Conservation (phyloP, 345 rosid species). For the Populus ilicifolia region DNA sequence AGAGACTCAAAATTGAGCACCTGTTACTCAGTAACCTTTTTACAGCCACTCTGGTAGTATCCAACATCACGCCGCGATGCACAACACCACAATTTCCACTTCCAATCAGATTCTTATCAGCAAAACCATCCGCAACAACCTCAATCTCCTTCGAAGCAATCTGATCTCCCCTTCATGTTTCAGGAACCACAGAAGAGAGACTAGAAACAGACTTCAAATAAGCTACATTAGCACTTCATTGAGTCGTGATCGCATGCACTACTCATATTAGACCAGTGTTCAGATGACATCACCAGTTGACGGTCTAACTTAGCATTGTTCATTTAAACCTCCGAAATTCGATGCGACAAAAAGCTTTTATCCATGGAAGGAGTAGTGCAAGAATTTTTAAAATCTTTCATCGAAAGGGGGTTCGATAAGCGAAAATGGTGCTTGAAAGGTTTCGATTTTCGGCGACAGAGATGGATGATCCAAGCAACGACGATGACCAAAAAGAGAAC, state of each 20-base stretch:
- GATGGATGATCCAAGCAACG: slow-evolving; percentile 31
- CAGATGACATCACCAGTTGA: slow-evolving; percentile 16
- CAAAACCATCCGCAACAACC: slow-evolving; percentile 46
- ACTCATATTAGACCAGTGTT: slow-evolving; percentile 18
- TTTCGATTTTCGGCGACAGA: slow-evolving; percentile 26
- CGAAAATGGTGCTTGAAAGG: slow-evolving; percentile 25
- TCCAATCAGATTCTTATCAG: slow-evolving; percentile 48
- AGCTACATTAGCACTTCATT: neutral
- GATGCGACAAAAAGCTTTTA: slow-evolving; percentile 31
- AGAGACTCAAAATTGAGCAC: slow-evolving; percentile 18
- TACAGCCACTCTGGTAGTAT: slow-evolving; percentile 47
- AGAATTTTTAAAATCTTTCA: slow-evolving; percentile 3
- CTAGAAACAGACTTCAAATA: slow-evolving; percentile 19
- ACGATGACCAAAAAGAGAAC: slow-evolving; percentile 16
- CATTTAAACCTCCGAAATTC: slow-evolving; percentile 32
- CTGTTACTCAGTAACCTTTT: slow-evolving; percentile 45
- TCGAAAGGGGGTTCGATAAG: slow-evolving; percentile 28
- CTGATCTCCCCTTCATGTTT: slow-evolving; percentile 23
- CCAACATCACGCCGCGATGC: slow-evolving; percentile 48
- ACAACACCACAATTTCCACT: slow-evolving; percentile 45
- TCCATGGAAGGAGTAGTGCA: slow-evolving; percentile 27
- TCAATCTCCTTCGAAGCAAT: slow-evolving; percentile 44
- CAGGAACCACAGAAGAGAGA: neutral
- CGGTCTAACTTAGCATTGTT: slow-evolving; percentile 22
- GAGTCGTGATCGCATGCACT: neutral